Percentiles rank a stretch among this genome's conserved stretches.
phyloP scores from a whole-genome alignment of 495 filamentous ascomycete species.

The Penicillium longicatenatum region DNA sequence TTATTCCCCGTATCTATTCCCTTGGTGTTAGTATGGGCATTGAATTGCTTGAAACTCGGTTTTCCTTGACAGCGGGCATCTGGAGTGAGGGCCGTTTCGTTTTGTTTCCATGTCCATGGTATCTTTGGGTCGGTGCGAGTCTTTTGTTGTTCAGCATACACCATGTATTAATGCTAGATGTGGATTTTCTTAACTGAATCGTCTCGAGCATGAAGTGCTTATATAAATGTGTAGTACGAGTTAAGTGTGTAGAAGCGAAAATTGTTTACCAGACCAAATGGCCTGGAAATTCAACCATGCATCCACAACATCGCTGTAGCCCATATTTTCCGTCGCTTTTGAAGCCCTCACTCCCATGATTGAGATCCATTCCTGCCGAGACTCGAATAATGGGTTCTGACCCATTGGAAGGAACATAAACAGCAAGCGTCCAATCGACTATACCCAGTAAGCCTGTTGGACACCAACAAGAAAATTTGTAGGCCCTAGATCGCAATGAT shows the following conservation, averaged over 20 bases:
- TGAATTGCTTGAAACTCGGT: conserved; percentile 28
- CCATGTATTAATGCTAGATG: conserved; percentile 38
- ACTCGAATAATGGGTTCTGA: conserved; percentile 34
- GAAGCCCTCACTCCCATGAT: conserved; percentile 7
- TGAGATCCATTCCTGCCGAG: conserved; percentile 30
- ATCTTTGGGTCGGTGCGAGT: conserved; percentile 27
- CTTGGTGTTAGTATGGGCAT: conserved; percentile 41
- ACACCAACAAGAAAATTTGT: conserved; percentile 35
- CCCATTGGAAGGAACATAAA: conserved; percentile 35
- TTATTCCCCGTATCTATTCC: conserved; percentile 17
- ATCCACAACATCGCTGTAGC: no score
- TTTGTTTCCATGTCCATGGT: conserved; percentile 20
- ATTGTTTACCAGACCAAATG: neutral
- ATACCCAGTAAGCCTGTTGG: conserved; percentile 30
- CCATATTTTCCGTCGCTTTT: no score
- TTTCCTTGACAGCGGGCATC: conserved; percentile 41
- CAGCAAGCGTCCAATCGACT: conserved; percentile 40
- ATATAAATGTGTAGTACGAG: no score
- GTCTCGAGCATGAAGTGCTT: neutral
- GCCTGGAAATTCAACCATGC: neutral
- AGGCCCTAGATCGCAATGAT: conserved; percentile 39
- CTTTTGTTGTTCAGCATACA: conserved; percentile 35
- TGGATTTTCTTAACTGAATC: conserved; percentile 33
- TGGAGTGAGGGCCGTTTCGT: conserved; percentile 31
- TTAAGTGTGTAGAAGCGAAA: neutral